Base-by-base conservation (phyloP, 169 alveolate genomes). In the Plasmodium vinckei region DNA sequence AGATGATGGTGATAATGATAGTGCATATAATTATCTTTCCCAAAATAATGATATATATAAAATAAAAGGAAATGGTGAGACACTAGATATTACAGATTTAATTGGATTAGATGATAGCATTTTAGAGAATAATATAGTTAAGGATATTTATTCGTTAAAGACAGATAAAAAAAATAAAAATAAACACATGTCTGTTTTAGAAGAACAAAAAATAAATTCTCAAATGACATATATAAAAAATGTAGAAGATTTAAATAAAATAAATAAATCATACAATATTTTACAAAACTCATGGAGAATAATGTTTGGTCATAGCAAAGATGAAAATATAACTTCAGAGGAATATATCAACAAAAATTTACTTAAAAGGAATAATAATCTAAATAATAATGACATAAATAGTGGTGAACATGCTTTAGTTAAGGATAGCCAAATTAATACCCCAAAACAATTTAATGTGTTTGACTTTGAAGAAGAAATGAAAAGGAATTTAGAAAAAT, bases 11-110 rank as follows among this genome's bases (percentile, higher is more conserved):
- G 67, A 49, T n/a, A 42, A 61, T 4, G 25, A 53, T 1, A 42
- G 12, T 15, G 9, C n/a, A 9, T 79, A 79, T 5, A 54, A 67
- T 10, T 79, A 79, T 39, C 47, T 65, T 1, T 15, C 89, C 9
- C 59, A 44, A 44, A 64, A 59, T 9, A 79, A 67, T 51, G 82
- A 79, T 54, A 60, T 79, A 6, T 79, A 79, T 33, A 79, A 79
- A 65, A 46, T 79, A 33, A 70, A 65, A 5, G 68, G 68, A 9
- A 47, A 67, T n/a, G 42, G n/a, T 13, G 89, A 79, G 39, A 23
- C 19, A 10, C 33, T 79, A 13, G 71, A 79, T 25, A 42, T 79
- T 9, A 0, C 59, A 17, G 89, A 79, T n/a, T 33, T 79, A 9
- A 65, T 79, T 3, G 19, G 68, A 25, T 21, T 44, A 0, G 71